phyloP scores from a whole-genome alignment of 2,329 filamentous ascomycete species.

The Sporothrix inflata region DNA sequence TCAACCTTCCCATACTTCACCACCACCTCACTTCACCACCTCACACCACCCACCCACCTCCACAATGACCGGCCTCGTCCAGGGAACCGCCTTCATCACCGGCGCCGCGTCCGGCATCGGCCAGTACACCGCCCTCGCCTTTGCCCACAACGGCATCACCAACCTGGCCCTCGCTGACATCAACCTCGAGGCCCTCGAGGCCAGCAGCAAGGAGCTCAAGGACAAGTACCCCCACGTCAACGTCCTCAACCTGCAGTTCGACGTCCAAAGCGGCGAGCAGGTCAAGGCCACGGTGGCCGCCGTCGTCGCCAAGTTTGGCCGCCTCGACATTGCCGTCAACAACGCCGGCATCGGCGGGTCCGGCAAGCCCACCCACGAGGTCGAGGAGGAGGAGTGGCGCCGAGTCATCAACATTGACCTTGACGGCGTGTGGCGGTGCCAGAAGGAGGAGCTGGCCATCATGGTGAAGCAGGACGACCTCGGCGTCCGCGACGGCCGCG shows the following conservation, averaged over 20 bases:
- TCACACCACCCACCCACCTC: not conserved
- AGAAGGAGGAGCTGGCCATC: slow-evolving; percentile 54
- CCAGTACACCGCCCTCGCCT: slow-evolving; percentile 49
- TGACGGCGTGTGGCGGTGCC: slow-evolving; percentile 60
- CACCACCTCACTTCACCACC: not conserved
- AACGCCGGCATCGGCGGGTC: slow-evolving; percentile 56
- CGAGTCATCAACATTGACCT: slow-evolving; percentile 57
- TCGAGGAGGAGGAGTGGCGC: slow-evolving; percentile 52
- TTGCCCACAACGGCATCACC: slow-evolving; percentile 53
- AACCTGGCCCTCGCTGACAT: slow-evolving; percentile 53
- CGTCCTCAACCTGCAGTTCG: slow-evolving; percentile 43
- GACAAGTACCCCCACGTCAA: slow-evolving; percentile 45
- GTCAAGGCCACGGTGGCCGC: slow-evolving; percentile 50
- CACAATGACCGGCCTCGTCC: slow-evolving; percentile 27
- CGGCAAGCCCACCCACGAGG: slow-evolving; percentile 49
- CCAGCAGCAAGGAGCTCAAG: slow-evolving; percentile 42
- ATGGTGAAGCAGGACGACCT: slow-evolving; percentile 55
- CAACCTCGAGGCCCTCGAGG: slow-evolving; percentile 42
- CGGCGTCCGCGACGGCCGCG: slow-evolving; percentile 48
- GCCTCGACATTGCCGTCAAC: slow-evolving; percentile 60
- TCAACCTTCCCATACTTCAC: not conserved
- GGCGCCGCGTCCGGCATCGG: slow-evolving; percentile 49
- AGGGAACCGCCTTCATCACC: slow-evolving; percentile 33
- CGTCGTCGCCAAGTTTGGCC: slow-evolving; percentile 51
- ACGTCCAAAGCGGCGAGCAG: slow-evolving; percentile 50